Conservation (phyloP, 805 yeast species). For the Ogataea corticis region DNA sequence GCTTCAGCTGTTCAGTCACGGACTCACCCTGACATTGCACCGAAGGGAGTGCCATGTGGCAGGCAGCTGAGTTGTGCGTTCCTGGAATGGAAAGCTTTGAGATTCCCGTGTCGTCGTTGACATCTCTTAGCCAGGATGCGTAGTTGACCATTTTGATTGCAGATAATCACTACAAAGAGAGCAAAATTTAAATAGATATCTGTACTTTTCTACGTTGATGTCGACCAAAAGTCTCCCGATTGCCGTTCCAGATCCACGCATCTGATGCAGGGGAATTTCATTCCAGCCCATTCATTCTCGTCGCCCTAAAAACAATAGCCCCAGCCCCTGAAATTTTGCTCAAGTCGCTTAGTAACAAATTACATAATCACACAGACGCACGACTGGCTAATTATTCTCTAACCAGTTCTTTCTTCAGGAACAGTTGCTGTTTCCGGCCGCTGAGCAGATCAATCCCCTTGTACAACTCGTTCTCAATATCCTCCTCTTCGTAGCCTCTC, state of each 20-base stretch:
- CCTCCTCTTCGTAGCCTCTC: constrained; percentile 24
- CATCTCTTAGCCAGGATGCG: constrained; percentile 50
- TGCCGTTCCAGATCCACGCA: no score
- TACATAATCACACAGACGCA: no score
- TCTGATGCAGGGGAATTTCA: neutral
- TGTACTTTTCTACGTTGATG: no score
- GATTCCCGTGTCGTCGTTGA: constrained; percentile 51
- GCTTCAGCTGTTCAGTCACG: constrained; percentile 58
- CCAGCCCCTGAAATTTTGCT: no score
- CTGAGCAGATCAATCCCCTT: constrained; percentile 21
- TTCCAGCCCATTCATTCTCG: neutral
- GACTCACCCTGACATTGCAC: constrained; percentile 73
- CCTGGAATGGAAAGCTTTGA: constrained; percentile 70
- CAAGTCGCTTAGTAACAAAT: no score
- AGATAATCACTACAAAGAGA: no score
- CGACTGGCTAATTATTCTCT: neutral
- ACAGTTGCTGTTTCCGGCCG: neutral
- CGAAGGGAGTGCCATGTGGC: constrained; percentile 67
- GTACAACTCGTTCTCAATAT: constrained; percentile 20
- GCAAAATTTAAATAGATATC: no score
- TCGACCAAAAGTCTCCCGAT: no score
- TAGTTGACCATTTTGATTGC: constrained; percentile 22
- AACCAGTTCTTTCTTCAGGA: constrained; percentile 9
- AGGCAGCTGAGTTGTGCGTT: constrained; percentile 83
- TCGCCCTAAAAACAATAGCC: no score